Base-by-base conservation (phyloP, 495 filamentous ascomycete species). In the Tetracladium setigerum region DNA sequence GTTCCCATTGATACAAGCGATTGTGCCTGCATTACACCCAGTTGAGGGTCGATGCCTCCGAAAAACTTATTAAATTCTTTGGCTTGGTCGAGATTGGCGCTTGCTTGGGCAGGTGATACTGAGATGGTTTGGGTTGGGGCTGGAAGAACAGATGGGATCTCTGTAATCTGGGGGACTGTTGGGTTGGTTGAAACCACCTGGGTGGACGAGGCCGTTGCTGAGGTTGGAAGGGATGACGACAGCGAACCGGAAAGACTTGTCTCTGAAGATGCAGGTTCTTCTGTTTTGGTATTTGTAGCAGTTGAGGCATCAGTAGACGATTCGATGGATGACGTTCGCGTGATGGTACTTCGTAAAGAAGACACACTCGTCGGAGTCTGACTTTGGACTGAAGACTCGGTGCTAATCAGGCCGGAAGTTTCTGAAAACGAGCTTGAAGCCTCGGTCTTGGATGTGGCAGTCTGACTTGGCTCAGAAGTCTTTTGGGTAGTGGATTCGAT, bases 1-100 rank as follows among this genome's bases (percentile, higher is more conserved):
- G 30, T 47, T 56, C 12, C 57, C 53, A 14, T 41, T 19, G 7
- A 60, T 49, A 30, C 57, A 60, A 2, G 53, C 57, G 27, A 60
- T 51, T 27, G 47, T 30, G 15, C 40, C 41, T 10, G 43, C 12
- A 2, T 46, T 51, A 41, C 57, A 60, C 9, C 46, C 43, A 8
- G 57, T 56, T 0, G 53, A 56, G 50, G 52, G 50, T 19, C 54
- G 12, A 60, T 30, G 1, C 46, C 46, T n/a, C 50, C 38, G 45
- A 60, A 60, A 7, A 56, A 41, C n/a, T 31, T 49, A 35, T 60
- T 60, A 44, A 56, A 60, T n/a, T 37, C 39, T 54, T 56, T n/a
- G 27, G 57, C 57, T 40, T 56, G 14, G 14, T 46, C 57, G 4
- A 60, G 50, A 31, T 56, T 56, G 24, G 41, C n/a, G 17, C 15